A percentile compares a stretch with the other conserved stretches of the same genome.
Conservation (phyloP, 495 filamentous ascomycete genomes). For the Clohesyomyces aquaticus region DNA sequence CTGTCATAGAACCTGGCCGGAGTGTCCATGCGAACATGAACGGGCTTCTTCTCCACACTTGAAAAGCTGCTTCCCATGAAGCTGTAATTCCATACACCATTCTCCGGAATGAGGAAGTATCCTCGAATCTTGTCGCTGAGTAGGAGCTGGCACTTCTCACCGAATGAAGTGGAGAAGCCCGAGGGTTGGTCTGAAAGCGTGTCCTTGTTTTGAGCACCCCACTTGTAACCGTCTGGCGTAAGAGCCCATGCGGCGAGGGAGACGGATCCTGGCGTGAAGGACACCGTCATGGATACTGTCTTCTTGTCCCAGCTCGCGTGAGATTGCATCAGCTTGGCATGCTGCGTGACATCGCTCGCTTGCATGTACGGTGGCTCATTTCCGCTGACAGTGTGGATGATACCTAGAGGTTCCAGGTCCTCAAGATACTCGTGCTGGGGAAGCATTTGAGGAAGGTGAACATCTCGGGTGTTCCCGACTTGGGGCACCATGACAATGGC, state of each 20-base stretch:
- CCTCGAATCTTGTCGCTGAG: constrained; percentile 90
- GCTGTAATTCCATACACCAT: constrained; percentile 93
- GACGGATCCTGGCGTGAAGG: constrained; percentile 98
- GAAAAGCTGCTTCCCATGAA: constrained; percentile 93
- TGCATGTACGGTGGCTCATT: constrained; percentile 97
- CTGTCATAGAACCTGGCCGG: constrained; percentile 87
- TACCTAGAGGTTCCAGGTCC: constrained; percentile 85
- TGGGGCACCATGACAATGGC: constrained; percentile 98
- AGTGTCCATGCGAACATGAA: constrained; percentile 91
- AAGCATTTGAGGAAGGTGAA: constrained; percentile 87
- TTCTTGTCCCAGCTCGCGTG: constrained; percentile 91
- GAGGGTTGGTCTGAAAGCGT: constrained; percentile 85
- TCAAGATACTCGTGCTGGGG: constrained; percentile 92
- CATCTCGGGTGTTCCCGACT: constrained; percentile 88
- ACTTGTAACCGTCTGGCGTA: constrained; percentile 90
- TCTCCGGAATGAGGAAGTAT: constrained; percentile 94
- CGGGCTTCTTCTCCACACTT: constrained; percentile 82
- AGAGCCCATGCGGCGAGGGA: constrained; percentile 91
- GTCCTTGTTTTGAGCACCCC: constrained; percentile 97
- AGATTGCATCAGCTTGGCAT: constrained; percentile 81
- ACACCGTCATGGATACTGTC: constrained; percentile 93
- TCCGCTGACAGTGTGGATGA: constrained; percentile 94
- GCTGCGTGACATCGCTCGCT: constrained; percentile 89
- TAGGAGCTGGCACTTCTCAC: constrained; percentile 91
- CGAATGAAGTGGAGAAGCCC: constrained; percentile 90